Percentiles rank a stretch among this genome's conserved stretches.
Evolutionary conservation across 352 stramenopile genomes (phyloP).

Genomic region (Phytophthora colocasiae): DNA sequence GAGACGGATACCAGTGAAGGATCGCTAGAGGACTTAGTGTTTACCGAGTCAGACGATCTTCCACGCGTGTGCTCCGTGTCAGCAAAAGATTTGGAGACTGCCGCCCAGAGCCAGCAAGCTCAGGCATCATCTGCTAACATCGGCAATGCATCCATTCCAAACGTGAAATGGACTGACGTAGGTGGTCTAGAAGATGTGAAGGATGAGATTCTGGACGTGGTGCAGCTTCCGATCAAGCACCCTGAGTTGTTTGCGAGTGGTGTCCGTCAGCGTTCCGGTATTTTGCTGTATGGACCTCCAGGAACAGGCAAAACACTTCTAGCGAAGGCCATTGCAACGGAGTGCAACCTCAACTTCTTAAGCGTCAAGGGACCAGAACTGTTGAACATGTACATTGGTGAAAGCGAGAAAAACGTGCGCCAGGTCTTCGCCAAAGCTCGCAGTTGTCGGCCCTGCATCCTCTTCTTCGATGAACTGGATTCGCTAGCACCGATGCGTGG

Average conservation of each 20-base stretch:
- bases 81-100: conserved; percentile 53
- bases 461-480: conserved; percentile 96
- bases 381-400: conserved; percentile 98
- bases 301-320: conserved; percentile 96
- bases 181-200: conserved; percentile 99
- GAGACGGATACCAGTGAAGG: conserved; percentile 27
- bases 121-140: conserved; percentile 72
- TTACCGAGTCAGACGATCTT: conserved; percentile 26
- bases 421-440: conserved; percentile 92
- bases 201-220: conserved; percentile 93
- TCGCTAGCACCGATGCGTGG: conserved; percentile 91
- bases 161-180: conserved; percentile 99
- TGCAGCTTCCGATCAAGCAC: conserved; percentile 86
- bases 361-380: conserved; percentile 97
- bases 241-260: conserved; percentile 83
- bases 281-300: conserved; percentile 84
- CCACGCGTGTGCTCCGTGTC: conserved; percentile 39
- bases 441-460: conserved; percentile 85
- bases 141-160: conserved; percentile 86
- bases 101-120: conserved; percentile 72
- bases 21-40: conserved; percentile 39
- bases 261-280: conserved; percentile 81
- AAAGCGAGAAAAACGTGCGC: conserved; percentile 97
- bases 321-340: conserved; percentile 95
- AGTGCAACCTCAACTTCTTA: conserved; percentile 96